Evolutionary conservation across 495 filamentous ascomycete genomes (phyloP), one percentile per base, ranked within the genome.

Genomic region (Penicillium silybi): DNA sequence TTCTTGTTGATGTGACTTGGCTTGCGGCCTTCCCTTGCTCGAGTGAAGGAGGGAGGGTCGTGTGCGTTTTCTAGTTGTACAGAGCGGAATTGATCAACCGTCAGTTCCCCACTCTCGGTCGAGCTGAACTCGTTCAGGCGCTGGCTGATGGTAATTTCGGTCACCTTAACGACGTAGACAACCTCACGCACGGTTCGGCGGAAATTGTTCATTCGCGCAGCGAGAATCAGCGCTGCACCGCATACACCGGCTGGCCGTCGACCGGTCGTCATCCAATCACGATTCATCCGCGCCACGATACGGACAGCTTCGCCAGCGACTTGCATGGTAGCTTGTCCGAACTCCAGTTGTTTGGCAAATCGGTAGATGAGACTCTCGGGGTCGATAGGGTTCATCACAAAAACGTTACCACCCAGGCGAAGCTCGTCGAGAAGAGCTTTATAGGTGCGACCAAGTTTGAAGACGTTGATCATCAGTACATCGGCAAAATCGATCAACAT

Each of bases 401-500:
- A 79, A 41, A 77, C 69, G 38, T 73, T 74, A 16, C 76, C 72
- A 8, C 71, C 70, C 3, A 82, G 53, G 26, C 74, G 84, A 8
- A 92, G 74, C 18, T 82, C 79, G 29, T 84, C 79, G 47, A 90
- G 75, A 27, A 97, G 75, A 11, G 80, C 79, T 58, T 92, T 92
- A 66, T 87, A 97, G 19, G 85, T 83, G 34, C 86, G 82, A 29
- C 93, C 93, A 27, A 98, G 82, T 38, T 87, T 84, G 69, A 95
- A 98, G 16, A 97, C 92, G 54, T 96, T 96, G 47, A 90, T 78
- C 64, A 76, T 81, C 40, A 92, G 72, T 41, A 88, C 78, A 60
- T 97, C 95, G 9, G 95, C 88, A 57, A 98, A 87, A 72, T 98
- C 93, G 63, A 98, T 97, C 15, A 98, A 78, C 87, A 98, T 90